Evolutionary conservation across 2,329 filamentous ascomycete species (phyloP), one percentile per base, ranked within the genome.

Genomic region (Emmonsiellopsis sp.): DNA sequence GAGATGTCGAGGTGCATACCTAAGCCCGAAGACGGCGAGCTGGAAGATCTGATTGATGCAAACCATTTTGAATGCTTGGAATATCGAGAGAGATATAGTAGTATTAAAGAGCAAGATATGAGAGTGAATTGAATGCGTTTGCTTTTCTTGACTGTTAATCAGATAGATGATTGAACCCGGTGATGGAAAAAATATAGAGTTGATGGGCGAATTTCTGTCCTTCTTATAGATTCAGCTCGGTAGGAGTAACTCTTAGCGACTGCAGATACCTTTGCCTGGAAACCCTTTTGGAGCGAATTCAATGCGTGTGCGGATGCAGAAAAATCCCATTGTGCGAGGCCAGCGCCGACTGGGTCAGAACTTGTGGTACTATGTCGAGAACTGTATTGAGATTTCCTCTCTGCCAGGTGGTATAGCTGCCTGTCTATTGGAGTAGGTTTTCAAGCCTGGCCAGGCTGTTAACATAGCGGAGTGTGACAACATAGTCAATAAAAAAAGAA

Each of bases 31-130:
- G 44, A 53, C 31, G 9, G 52, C 39, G 17, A 53, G 14, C 11
- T 49, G 52, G 39, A 53, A 13, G 8, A 49, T 49, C 40, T 49
- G 52, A 43, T 34, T 49, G 37, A 53, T 47, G 45, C 45, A 42
- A 49, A 53, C 46, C 52, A 53, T 53, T 3, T 53, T 53, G 52
- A 50, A 53, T 43, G 13, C 42, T 14, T 14, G 31, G 17, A 33
- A 40, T 39, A 34, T 32, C 33, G 37, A 27, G 13, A 17, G 33
- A 37, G 14, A 31, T 49, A 42, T 42, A 34, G 21, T 17, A 48
- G 6, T 36, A 40, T 42, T 21, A n/a, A 48, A 21, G 27, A 31
- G 6, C 32, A 14, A 33, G 17, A 6, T 31, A 42, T 48, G 13
- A 32, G 13, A 13, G 34, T 13, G 27, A n/a, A 52, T 27, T 14